phyloP scores from a whole-genome alignment of 495 filamentous ascomycete species.

The Cladorrhinum samala region DNA sequence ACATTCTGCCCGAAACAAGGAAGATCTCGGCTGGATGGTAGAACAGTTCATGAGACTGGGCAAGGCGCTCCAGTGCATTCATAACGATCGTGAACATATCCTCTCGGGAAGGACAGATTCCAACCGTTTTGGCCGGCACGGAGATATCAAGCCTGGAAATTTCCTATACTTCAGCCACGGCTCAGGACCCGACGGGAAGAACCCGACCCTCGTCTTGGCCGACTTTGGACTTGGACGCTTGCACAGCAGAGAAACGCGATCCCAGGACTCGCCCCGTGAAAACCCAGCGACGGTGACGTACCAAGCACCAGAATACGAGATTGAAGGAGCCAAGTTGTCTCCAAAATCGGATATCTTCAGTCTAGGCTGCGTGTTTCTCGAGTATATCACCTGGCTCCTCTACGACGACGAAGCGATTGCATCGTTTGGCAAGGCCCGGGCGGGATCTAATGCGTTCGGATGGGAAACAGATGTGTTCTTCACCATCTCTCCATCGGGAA shows the following conservation, averaged over 20 bases:
- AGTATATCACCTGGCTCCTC: constrained; percentile 3
- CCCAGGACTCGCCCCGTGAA: not conserved
- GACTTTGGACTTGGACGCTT: not conserved
- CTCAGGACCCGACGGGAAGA: not conserved
- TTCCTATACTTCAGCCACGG: not conserved
- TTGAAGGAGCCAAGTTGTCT: not conserved
- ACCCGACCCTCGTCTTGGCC: not conserved
- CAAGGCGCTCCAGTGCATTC: not conserved
- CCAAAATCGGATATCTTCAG: constrained; percentile 6
- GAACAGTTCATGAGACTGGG: not conserved
- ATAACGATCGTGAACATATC: not conserved
- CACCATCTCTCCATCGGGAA: not conserved
- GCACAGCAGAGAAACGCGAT: not conserved
- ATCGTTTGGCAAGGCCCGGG: not conserved
- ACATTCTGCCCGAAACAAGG: not conserved
- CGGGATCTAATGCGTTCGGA: not conserved
- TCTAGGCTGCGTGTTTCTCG: constrained; percentile 6
- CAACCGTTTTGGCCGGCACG: not conserved
- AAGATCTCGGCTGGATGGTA: not conserved
- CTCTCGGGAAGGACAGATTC: not conserved
- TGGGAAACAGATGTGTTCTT: not conserved
- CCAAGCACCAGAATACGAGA: constrained; percentile 1
- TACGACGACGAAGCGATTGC: not conserved
- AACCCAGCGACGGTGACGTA: not conserved
- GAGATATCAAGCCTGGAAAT: constrained; percentile 1